phyloP scores from a whole-genome alignment of 768 basidiomycete genomes.

The Phylloporus scabripes region DNA sequence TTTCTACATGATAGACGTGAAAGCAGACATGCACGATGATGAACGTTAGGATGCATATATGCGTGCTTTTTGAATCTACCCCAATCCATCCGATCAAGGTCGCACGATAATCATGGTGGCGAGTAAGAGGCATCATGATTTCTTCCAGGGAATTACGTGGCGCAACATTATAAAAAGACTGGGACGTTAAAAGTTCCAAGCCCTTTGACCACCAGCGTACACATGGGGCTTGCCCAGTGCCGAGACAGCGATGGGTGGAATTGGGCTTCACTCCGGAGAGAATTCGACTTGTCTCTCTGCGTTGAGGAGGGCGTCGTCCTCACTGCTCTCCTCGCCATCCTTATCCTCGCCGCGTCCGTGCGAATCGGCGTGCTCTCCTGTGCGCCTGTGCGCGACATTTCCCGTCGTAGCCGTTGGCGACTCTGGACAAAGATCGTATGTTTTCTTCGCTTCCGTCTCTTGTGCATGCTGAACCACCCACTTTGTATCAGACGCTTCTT shows the following conservation, averaged over 20 bases:
- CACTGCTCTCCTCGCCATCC: constrained; percentile 42
- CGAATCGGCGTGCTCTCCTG: constrained; percentile 31
- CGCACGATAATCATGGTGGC: too few species aligned
- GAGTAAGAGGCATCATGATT: too few species aligned
- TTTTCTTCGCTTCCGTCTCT: too few species aligned
- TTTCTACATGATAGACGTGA: too few species aligned
- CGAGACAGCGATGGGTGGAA: neutral
- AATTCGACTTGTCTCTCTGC: neutral
- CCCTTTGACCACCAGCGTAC: too few species aligned
- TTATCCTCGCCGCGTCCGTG: constrained; percentile 39
- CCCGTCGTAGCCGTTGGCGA: constrained; percentile 47
- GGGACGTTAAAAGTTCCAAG: too few species aligned
- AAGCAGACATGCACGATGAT: too few species aligned
- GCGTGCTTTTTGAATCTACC: too few species aligned
- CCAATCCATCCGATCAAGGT: too few species aligned
- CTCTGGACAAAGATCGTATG: constrained; percentile 59
- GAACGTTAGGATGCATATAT: too few species aligned
- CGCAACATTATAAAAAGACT: too few species aligned
- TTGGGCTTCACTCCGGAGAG: neutral
- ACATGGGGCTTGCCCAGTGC: neutral
- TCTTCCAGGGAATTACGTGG: too few species aligned
- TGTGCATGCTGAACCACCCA: neutral
- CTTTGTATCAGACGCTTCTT: constrained; percentile 40
- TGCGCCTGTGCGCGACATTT: constrained; percentile 28
- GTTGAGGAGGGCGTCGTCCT: constrained; percentile 60